Evolutionary conservation across 495 filamentous ascomycete species (phyloP), one percentile per base, ranked within the genome.

Genomic region (Elaphomyces granulatus): DNA sequence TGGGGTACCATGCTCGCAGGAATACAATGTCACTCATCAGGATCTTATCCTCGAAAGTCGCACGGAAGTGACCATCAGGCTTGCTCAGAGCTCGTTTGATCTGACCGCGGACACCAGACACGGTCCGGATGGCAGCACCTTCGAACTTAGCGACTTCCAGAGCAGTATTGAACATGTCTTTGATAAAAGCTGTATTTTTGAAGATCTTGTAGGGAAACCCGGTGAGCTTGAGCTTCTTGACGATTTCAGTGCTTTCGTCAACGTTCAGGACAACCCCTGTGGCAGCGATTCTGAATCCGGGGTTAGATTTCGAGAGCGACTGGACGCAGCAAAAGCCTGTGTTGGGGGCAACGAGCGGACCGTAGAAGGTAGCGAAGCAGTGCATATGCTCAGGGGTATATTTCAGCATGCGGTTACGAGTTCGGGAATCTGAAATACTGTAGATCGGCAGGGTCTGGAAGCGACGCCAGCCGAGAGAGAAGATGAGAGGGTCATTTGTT

Each of bases 351-450:
- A 94, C 81, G 6, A 98, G 71, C 8, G 92, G 90, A 2, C 87
- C 90, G 50, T 92, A 94, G 60, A 96, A 92, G 37, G 86, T 94
- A 15, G 74, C 88, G 48, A 87, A 88, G 54, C 90, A 98, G 56
- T 95, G 88, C 86, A 95, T 96, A 45, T 98, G 90, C 64, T 98
- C 86, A 2, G 86, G 87, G 1, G 82, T 87, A 58, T 95, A 98
- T 50, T 98, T 98, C 36, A 98, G 71, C 88, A 98, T 94, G 21
- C 90, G 79, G 59, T 95, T 94, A 45, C 90, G 75, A 4, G 81
- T 88, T 34, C 92, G 78, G 43, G 78, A 87, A 59, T 95, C 92
- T 15, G 83, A 92, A 20, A 88, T 93, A 61, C 81, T 86, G 67
- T 95, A 96, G 36, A 96, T 74, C 0, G 90, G 90, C 43, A 94